A percentile compares a stretch with the other conserved stretches of the same genome.
Conservation (phyloP, 805 yeast species). For the Starmerella khaoyaiensis region DNA sequence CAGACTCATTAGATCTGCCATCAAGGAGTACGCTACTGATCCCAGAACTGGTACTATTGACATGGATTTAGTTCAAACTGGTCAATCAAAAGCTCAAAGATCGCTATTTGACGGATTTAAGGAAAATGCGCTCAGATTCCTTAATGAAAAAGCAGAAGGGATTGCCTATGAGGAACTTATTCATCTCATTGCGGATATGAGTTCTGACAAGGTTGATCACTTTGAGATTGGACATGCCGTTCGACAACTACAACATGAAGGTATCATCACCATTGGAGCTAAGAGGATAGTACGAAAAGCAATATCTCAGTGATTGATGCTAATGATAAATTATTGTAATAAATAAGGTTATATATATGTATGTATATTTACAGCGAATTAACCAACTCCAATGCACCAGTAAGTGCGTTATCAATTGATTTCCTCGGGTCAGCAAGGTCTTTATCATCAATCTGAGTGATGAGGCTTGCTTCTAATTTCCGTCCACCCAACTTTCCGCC, state of each 20-base stretch:
- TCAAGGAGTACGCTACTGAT: constrained; percentile 96
- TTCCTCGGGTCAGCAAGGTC: constrained; percentile 6
- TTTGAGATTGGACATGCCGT: constrained; percentile 13
- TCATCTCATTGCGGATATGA: constrained; percentile 17
- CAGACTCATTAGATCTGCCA: constrained; percentile 80
- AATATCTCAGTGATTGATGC: too few relatives aligned
- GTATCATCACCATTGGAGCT: constrained; percentile 16
- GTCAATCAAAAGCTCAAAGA: constrained; percentile 70
- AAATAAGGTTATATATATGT: neutral
- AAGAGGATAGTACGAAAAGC: constrained; percentile 12
- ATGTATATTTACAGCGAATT: constrained; percentile 6
- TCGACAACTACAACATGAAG: constrained; percentile 20
- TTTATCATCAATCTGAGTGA: constrained; percentile 25
- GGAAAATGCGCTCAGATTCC: constrained; percentile 13
- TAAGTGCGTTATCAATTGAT: constrained; percentile 9
- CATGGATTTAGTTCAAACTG: constrained; percentile 94
- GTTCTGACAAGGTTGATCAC: constrained; percentile 17
- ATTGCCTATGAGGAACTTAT: constrained; percentile 20
- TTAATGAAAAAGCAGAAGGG: constrained; percentile 12
- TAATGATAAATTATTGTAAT: too few relatives aligned
- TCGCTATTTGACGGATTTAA: constrained; percentile 17
- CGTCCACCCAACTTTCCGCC: constrained; percentile 51
- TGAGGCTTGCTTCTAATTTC: constrained; percentile 37
- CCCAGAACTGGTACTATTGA: constrained; percentile 94
- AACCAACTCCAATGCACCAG: constrained; percentile 16